Conservation (phyloP, 208 protist genomes). For the Trypanosoma platydactyli region DNA sequence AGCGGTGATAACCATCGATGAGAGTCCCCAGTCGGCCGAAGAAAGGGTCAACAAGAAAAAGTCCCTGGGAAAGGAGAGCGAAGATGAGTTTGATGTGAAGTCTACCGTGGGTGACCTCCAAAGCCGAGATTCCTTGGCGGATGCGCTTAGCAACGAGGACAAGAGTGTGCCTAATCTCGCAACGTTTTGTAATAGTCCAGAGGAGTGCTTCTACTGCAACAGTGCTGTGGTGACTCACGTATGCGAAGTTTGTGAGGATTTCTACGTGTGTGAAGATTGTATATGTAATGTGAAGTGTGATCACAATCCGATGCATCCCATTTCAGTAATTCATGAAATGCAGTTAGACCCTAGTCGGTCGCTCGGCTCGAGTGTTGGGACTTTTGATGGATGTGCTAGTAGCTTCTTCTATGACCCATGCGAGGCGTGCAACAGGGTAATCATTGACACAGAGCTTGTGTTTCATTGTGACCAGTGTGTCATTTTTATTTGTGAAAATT, state of each 20-base stretch:
- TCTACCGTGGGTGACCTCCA: not conserved
- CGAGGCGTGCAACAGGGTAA: slow-evolving; percentile 44
- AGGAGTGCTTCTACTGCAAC: slow-evolving; percentile 56
- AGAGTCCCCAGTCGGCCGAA: no score
- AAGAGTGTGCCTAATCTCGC: slow-evolving; percentile 25
- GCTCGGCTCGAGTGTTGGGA: slow-evolving; percentile 30
- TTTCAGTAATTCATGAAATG: slow-evolving; percentile 46
- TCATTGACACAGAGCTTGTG: slow-evolving; percentile 68
- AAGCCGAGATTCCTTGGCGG: not conserved
- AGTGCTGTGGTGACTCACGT: slow-evolving; percentile 38
- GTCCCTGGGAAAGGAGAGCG: not conserved
- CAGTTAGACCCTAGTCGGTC: slow-evolving; percentile 54
- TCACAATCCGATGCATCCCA: slow-evolving; percentile 47
- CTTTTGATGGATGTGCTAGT: slow-evolving; percentile 39
- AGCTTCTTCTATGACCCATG: slow-evolving; percentile 83
- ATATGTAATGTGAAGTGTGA: slow-evolving; percentile 29
- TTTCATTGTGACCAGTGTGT: slow-evolving; percentile 75
- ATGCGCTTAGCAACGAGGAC: slow-evolving; percentile 1
- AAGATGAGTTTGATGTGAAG: slow-evolving; percentile 19
- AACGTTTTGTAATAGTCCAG: slow-evolving; percentile 40
- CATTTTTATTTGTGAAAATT: slow-evolving; percentile 62
- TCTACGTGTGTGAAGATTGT: slow-evolving; percentile 64
- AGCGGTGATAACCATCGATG: no score
- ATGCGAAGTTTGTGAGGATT: slow-evolving; percentile 56
- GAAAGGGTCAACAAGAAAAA: not conserved